Conservation (phyloP, 805 yeast species). For the Wickerhamomyces tratensis region DNA sequence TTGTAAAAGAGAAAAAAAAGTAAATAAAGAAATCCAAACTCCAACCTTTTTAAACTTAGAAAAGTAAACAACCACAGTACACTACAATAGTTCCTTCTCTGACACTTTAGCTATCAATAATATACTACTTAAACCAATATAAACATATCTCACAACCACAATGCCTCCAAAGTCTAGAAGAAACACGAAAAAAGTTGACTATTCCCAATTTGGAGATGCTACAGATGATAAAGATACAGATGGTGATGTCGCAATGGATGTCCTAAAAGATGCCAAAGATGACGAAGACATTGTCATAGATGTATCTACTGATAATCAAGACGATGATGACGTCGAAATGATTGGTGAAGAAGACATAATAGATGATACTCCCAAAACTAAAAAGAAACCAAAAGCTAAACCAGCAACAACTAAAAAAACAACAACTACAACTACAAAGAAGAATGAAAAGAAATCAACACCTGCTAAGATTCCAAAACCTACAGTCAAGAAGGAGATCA, state of each 20-base stretch:
- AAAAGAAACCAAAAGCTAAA: too few relatives aligned
- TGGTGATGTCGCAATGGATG: slow-evolving; percentile 4
- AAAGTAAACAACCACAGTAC: too few relatives aligned
- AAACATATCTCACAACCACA: background rate
- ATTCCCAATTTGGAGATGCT: slow-evolving; percentile 2
- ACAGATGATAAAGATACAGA: slow-evolving; percentile 2
- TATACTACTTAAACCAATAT: too few relatives aligned
- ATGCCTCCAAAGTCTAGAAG: slow-evolving; percentile 1
- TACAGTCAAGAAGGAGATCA: slow-evolving; percentile 10
- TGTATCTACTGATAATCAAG: slow-evolving; percentile 2
- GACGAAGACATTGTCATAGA: slow-evolving; percentile 4
- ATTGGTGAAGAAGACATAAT: slow-evolving; percentile 2
- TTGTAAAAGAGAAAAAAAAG: too few relatives aligned
- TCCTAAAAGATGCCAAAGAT: slow-evolving; percentile 4
- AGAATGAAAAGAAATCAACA: background rate
- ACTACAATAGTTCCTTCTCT: too few relatives aligned
- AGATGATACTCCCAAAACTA: background rate
- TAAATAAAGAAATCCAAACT: too few relatives aligned
- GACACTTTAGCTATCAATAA: too few relatives aligned
- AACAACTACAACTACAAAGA: slow-evolving; percentile 3
- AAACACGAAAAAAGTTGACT: slow-evolving; percentile 4
- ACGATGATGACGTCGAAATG: slow-evolving; percentile 3
- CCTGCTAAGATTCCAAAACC: background rate
- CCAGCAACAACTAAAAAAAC: background rate
- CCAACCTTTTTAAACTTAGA: too few relatives aligned